Conservation (phyloP, 176 grass and related monocot genomes). For the Triticum timopheevii region DNA sequence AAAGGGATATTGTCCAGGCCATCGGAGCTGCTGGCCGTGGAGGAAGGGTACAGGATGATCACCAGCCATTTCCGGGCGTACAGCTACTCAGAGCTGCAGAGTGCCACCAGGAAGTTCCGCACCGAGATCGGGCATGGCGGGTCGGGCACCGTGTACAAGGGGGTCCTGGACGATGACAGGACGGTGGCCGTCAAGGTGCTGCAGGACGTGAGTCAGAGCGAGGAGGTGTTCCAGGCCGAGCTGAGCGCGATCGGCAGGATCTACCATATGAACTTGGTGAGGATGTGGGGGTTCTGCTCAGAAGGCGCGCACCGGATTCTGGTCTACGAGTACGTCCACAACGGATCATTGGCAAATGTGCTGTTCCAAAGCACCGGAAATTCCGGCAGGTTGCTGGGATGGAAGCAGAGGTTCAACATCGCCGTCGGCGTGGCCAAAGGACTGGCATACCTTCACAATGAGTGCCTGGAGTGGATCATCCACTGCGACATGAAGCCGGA, state of each 20-base stretch:
- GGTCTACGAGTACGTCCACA: conserved; percentile 23
- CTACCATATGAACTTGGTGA: conserved; percentile 33
- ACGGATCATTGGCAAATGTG: not conserved
- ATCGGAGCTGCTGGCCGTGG: not conserved
- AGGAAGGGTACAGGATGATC: conserved; percentile 53
- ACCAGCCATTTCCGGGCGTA: conserved; percentile 40
- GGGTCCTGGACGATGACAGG: conserved; percentile 23
- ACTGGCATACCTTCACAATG: conserved; percentile 12
- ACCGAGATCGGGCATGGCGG: conserved; percentile 40
- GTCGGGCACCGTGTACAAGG: conserved; percentile 31
- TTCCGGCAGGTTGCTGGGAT: not conserved
- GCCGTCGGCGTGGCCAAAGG: conserved; percentile 19
- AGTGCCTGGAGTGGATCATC: conserved; percentile 27
- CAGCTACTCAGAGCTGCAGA: conserved; percentile 50
- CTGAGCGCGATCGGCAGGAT: conserved; percentile 28
- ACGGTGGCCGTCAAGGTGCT: conserved; percentile 46
- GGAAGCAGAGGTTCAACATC: conserved; percentile 23
- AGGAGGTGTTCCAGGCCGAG: conserved; percentile 33
- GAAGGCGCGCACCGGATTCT: conserved; percentile 17
- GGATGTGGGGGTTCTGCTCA: conserved; percentile 29
- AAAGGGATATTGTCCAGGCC: conserved; percentile 28
- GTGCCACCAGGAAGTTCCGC: conserved; percentile 48
- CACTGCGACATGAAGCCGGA: conserved; percentile 19
- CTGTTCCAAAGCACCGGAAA: not conserved
- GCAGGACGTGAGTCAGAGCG: conserved; percentile 24